Percentiles rank a stretch among this genome's conserved stretches.
phyloP scores from a whole-genome alignment of 2,329 filamentous ascomycete species.

The Amphichorda felina region DNA sequence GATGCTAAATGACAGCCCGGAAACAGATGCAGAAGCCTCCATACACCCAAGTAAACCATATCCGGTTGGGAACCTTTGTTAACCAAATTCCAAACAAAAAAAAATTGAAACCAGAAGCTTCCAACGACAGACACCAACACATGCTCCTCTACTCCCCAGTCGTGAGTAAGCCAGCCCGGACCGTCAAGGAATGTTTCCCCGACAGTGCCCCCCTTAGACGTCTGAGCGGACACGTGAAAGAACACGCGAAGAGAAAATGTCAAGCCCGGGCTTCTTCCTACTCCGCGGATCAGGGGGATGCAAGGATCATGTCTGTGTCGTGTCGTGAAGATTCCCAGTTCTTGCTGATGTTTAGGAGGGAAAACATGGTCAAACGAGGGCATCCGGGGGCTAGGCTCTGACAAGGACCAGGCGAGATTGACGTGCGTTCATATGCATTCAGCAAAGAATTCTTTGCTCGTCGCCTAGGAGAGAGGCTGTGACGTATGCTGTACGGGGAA shows the following conservation, averaged over 20 bases:
- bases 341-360: background rate
- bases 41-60: background rate
- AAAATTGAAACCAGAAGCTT: background rate
- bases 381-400: background rate
- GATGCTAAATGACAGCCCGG: slow-evolving; percentile 21
- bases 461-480: slow-evolving; percentile 5
- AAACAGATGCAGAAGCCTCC: slow-evolving; percentile 2
- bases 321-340: too few species aligned
- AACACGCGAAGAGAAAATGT: too few species aligned
- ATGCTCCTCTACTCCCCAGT: too few species aligned
- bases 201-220: too few species aligned
- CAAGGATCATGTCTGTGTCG: too few species aligned
- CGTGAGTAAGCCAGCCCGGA: too few species aligned
- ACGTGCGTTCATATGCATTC: background rate
- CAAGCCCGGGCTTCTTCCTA: too few species aligned
- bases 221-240: too few species aligned
- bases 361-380: background rate
- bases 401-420: background rate
- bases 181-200: too few species aligned
- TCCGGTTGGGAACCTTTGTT: too few species aligned
- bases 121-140: background rate
- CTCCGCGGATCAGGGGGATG: too few species aligned
- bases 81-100: background rate
- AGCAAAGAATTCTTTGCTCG: slow-evolving; percentile 1
- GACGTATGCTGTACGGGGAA: slow-evolving; percentile 9